Conservation (phyloP, 805 yeast genomes). For the Kazachstania kunashirensis region DNA sequence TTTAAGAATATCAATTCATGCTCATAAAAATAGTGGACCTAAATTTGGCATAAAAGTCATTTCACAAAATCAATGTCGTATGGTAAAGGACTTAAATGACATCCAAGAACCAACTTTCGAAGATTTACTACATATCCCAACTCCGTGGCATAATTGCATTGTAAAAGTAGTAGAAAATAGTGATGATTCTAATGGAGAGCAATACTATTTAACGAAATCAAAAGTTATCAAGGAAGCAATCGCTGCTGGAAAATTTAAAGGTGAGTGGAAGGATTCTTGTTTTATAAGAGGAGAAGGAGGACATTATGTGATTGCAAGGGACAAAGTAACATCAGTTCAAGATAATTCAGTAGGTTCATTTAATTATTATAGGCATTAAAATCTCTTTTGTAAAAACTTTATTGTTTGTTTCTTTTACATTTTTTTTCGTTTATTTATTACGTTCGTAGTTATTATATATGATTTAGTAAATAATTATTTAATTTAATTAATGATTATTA, state of each 20-base stretch:
- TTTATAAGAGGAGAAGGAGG: slow-evolving; percentile 31
- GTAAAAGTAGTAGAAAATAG: slow-evolving; percentile 18
- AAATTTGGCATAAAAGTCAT: slow-evolving; percentile 48
- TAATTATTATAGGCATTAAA: too few species aligned
- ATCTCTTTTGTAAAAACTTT: neutral
- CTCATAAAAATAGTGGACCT: slow-evolving; percentile 51
- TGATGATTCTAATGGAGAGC: slow-evolving; percentile 29
- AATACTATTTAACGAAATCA: slow-evolving; percentile 31
- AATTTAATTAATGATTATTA: too few species aligned
- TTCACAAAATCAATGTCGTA: slow-evolving; percentile 35
- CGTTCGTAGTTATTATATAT: too few species aligned
- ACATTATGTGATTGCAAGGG: slow-evolving; percentile 12
- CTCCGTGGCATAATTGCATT: slow-evolving; percentile 57
- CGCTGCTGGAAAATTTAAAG: slow-evolving; percentile 27
- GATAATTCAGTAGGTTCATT: too few species aligned
- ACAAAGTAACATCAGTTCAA: too few species aligned
- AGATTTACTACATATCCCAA: slow-evolving; percentile 52
- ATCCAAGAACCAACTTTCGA: slow-evolving; percentile 36
- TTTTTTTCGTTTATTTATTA: too few species aligned
- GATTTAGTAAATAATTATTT: too few species aligned
- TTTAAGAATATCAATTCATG: slow-evolving; percentile 51
- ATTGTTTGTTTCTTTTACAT: neutral
- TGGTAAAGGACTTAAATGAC: slow-evolving; percentile 35
- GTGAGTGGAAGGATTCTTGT: slow-evolving; percentile 30
- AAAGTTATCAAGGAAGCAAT: slow-evolving; percentile 31